Evolutionary conservation across 1,284 basidiomycete species (phyloP).

Genomic region (Apiotrichum gracile): DNA sequence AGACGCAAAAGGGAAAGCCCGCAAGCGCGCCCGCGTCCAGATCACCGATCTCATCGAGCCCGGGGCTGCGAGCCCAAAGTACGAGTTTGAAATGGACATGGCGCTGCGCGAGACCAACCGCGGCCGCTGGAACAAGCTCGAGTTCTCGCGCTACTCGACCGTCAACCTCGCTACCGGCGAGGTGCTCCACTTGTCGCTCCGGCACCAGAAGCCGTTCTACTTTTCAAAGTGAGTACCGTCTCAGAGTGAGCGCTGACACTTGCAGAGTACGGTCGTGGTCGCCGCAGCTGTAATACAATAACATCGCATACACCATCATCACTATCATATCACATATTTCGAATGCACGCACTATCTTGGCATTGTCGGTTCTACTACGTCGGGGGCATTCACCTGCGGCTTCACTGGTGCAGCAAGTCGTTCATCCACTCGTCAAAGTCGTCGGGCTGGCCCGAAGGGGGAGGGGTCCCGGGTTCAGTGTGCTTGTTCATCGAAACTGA

Average conservation of each 20-base stretch:
- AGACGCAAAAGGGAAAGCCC: not conserved
- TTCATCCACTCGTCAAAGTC: constrained; percentile 5
- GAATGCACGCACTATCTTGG: too few relatives aligned
- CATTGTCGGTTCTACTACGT: too few relatives aligned
- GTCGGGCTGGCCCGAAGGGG: not conserved
- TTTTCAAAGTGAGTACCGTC: constrained; percentile 62
- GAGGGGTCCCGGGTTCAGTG: not conserved
- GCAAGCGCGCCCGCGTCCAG: constrained; percentile 16
- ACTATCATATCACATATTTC: too few relatives aligned
- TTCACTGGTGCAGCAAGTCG: not conserved
- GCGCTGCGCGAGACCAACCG: constrained; percentile 67
- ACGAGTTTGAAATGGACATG: constrained; percentile 81
- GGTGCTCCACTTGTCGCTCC: constrained; percentile 62
- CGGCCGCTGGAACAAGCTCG: constrained; percentile 81
- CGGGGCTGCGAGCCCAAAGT: constrained; percentile 51
- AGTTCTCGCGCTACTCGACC: constrained; percentile 67
- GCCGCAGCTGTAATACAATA: not conserved
- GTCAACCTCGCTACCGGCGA: constrained; percentile 71
- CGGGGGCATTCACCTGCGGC: too few relatives aligned
- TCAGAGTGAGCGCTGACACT: not conserved
- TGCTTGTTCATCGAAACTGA: not conserved
- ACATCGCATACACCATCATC: not conserved
- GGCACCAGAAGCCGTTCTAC: constrained; percentile 82
- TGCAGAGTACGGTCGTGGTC: constrained; percentile 20
- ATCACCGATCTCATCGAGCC: constrained; percentile 43